Conservation (phyloP, 2,329 filamentous ascomycete genomes). For the Fusarium devonianum region DNA sequence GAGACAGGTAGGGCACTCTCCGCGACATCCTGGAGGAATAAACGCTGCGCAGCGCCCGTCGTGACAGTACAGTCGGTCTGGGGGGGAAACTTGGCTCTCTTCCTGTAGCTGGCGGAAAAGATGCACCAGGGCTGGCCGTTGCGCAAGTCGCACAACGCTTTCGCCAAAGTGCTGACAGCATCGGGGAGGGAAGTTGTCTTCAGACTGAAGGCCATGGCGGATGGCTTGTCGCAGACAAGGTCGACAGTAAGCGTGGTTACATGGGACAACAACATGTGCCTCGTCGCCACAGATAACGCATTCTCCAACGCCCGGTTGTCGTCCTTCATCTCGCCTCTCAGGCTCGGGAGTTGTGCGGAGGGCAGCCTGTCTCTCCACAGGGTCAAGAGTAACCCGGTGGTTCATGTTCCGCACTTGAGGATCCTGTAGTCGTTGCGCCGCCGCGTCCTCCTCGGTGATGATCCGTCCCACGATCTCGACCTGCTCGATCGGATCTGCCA, state of each 20-base stretch:
- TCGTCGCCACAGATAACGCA: conserved; percentile 31
- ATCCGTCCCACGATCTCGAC: conserved; percentile 30
- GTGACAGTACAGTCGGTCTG: conserved; percentile 35
- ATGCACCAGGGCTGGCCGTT: conserved; percentile 27
- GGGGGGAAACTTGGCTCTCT: conserved; percentile 7
- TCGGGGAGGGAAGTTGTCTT: conserved; percentile 34
- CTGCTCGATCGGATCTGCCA: conserved; percentile 29
- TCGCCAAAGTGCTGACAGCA: conserved; percentile 34
- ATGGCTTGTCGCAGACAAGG: conserved; percentile 30
- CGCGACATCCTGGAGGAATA: conserved; percentile 18
- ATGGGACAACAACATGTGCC: conserved; percentile 13
- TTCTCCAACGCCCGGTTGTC: not conserved
- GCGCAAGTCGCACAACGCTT: conserved; percentile 8
- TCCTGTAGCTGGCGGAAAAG: conserved; percentile 32
- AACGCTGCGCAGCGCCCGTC: conserved; percentile 31
- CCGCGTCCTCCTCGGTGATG: conserved; percentile 35
- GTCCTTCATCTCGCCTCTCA: not conserved
- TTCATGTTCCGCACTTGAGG: conserved; percentile 21
- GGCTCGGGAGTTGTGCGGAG: not conserved
- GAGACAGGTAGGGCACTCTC: conserved; percentile 19
- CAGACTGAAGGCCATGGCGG: conserved; percentile 28
- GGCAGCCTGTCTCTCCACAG: conserved; percentile 14
- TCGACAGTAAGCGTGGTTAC: conserved; percentile 33
- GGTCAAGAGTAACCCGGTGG: conserved; percentile 21
- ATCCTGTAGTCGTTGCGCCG: conserved; percentile 19